These are phyloP conservation scores for Excoecaria agallocha DNA, from an alignment of 345 rosid species.

Conservation along the genomic window DNA sequence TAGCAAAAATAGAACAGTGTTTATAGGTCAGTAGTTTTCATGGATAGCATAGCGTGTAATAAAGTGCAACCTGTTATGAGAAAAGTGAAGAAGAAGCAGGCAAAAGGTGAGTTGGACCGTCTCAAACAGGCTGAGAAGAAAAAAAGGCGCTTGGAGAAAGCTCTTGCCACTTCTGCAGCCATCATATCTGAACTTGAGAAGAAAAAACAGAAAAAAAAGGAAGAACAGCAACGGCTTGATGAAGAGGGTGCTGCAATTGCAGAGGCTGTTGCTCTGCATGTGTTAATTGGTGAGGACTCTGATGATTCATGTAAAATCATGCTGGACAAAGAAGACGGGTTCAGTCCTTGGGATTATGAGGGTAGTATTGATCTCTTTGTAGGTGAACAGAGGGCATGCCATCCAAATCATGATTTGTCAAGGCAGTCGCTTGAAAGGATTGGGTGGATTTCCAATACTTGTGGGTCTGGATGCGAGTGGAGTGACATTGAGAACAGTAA, in stretches of 20 bases:
- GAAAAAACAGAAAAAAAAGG: conserved; percentile 82
- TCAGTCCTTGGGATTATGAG: conserved; percentile 50
- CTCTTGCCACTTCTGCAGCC: conserved; percentile 90
- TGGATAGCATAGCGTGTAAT: conserved; percentile 68
- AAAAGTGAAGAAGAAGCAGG: conserved; percentile 73
- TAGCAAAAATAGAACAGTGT: conserved; percentile 30
- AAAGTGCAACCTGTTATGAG: conserved; percentile 60
- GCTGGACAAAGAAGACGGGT: conserved; percentile 45
- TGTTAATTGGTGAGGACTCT: conserved; percentile 83
- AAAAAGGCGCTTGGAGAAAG: conserved; percentile 81
- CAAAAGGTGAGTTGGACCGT: conserved; percentile 77
- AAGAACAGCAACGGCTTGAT: conserved; percentile 95
- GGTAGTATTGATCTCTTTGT: conserved; percentile 41
- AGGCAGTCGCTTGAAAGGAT: conserved; percentile 48
- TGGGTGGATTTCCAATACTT: conserved; percentile 53
- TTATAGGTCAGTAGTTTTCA: conserved; percentile 31
- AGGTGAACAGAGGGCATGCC: conserved; percentile 38
- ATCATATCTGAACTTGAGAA: conserved; percentile 72
- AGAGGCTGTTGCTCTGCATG: conserved; percentile 95
- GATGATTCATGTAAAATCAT: conserved; percentile 63
- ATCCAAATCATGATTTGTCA: conserved; percentile 32
- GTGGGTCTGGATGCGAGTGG: conserved; percentile 47
- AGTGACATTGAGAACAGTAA: conserved; percentile 35
- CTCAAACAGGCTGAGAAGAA: conserved; percentile 91
- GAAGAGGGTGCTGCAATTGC: conserved; percentile 99